Percentiles rank a stretch among this genome's conserved stretches.
phyloP scores from a whole-genome alignment of 1,139 yeast genomes.

The Pichia sp. region DNA sequence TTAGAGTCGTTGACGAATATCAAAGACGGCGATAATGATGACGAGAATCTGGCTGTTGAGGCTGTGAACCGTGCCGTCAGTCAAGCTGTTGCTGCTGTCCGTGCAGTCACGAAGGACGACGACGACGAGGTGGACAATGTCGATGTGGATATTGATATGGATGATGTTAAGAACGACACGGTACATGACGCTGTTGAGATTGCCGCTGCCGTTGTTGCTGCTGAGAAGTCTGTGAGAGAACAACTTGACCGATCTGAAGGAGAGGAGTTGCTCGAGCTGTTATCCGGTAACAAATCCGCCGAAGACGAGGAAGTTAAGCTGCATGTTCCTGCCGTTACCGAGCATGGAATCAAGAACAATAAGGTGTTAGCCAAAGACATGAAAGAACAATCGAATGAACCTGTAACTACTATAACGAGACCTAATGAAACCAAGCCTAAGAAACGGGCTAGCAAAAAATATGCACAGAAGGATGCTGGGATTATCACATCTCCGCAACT shows the following conservation, averaged over 20 bases:
- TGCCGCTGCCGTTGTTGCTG: constrained; percentile 21
- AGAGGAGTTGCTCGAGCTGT: constrained; percentile 1
- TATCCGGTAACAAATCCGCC: not conserved
- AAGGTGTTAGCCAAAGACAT: constrained; percentile 1
- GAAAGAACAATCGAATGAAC: not conserved
- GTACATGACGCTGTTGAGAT: constrained; percentile 11
- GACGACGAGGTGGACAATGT: too few species aligned
- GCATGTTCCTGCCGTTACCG: not conserved
- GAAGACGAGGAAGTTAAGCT: not conserved
- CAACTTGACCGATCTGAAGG: not conserved
- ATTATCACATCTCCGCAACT: too few species aligned
- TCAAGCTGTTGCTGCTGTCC: constrained; percentile 27
- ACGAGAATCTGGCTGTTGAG: constrained; percentile 30
- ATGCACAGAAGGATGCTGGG: too few species aligned
- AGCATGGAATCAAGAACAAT: constrained; percentile 6
- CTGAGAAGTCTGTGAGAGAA: constrained; percentile 14
- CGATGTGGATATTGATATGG: not conserved
- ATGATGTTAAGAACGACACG: not conserved
- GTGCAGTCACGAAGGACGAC: too few species aligned
- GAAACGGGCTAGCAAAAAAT: too few species aligned
- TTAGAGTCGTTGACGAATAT: constrained; percentile 19
- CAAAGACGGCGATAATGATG: constrained; percentile 30
- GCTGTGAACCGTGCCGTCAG: constrained; percentile 30
- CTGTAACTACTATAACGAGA: too few species aligned
- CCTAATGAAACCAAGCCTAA: too few species aligned